These are phyloP conservation scores for Lojkania enalia DNA, from an alignment of 2,329 filamentous ascomycete species.

Conservation along the genomic window DNA sequence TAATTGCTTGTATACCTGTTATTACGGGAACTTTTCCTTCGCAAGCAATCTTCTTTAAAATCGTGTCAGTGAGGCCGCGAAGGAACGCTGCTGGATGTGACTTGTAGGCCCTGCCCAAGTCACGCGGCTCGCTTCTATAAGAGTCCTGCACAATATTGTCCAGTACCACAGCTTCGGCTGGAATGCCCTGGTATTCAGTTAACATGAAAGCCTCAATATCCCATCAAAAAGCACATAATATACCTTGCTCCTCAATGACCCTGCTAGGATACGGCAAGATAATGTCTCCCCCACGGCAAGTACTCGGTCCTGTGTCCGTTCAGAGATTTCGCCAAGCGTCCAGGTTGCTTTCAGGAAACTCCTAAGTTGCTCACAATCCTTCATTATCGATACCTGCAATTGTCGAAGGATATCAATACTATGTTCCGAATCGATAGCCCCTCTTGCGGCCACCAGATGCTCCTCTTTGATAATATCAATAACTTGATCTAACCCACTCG, in stretches of 20 bases:
- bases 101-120: slow-evolving; percentile 6
- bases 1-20: slow-evolving; percentile 50
- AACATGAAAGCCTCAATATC: not conserved
- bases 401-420: slow-evolving; percentile 67
- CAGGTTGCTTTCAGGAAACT: slow-evolving; percentile 65
- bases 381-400: slow-evolving; percentile 6
- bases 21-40: slow-evolving; percentile 45
- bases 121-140: slow-evolving; percentile 3
- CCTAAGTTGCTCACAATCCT: slow-evolving; percentile 75
- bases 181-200: slow-evolving; percentile 6
- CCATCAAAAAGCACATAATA: not conserved
- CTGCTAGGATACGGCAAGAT: slow-evolving; percentile 13
- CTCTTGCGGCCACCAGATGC: slow-evolving; percentile 70
- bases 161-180: slow-evolving; percentile 9
- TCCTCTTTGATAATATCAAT: slow-evolving; percentile 78
- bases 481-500: slow-evolving; percentile 64
- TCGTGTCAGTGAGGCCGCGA: slow-evolving; percentile 4
- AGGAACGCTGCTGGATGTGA: slow-evolving; percentile 8
- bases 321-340: slow-evolving; percentile 15
- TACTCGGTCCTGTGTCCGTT: slow-evolving; percentile 13
- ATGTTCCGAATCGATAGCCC: slow-evolving; percentile 44
- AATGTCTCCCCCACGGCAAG: slow-evolving; percentile 17
- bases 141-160: slow-evolving; percentile 11
- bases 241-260: slow-evolving; percentile 12
- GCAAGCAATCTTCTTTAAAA: slow-evolving; percentile 31